phyloP scores from a whole-genome alignment of 1,284 basidiomycete species.

The Wolfiporia cocos region DNA sequence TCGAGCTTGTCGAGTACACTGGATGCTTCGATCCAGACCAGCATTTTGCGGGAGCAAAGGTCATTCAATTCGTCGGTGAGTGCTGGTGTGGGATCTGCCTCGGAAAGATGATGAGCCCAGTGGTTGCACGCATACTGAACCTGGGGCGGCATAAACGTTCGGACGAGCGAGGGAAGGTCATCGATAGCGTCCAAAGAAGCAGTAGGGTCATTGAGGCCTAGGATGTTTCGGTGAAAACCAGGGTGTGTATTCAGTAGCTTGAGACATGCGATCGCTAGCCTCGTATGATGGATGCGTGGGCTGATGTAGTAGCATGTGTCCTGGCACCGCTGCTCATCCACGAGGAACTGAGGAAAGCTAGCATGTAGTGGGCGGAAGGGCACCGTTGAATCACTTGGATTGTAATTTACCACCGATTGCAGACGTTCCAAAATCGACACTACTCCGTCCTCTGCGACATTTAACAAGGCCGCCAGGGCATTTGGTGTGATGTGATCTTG shows the following conservation, averaged over 20 bases:
- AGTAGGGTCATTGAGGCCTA: neutral
- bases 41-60: neutral
- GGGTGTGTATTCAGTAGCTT: neutral
- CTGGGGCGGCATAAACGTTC: neutral
- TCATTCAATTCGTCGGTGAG: neutral
- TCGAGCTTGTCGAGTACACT: neutral
- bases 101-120: conserved; percentile 4
- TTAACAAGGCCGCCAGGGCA: neutral
- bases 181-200: neutral
- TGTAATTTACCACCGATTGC: neutral
- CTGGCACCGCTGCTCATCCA: conserved; percentile 1
- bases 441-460: neutral
- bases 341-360: conserved; percentile 6
- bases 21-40: neutral
- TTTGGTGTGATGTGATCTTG: conserved; percentile 4
- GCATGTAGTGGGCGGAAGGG: conserved; percentile 4
- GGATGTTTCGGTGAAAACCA: neutral
- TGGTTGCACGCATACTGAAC: conserved; percentile 5
- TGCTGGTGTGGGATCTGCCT: neutral
- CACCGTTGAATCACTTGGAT: neutral
- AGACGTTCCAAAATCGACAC: neutral
- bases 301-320: neutral
- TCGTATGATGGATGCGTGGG: neutral
- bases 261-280: neutral
- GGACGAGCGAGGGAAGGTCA: neutral